Base-by-base conservation (phyloP, 768 basidiomycete species). In the Tulasnella sp. region DNA sequence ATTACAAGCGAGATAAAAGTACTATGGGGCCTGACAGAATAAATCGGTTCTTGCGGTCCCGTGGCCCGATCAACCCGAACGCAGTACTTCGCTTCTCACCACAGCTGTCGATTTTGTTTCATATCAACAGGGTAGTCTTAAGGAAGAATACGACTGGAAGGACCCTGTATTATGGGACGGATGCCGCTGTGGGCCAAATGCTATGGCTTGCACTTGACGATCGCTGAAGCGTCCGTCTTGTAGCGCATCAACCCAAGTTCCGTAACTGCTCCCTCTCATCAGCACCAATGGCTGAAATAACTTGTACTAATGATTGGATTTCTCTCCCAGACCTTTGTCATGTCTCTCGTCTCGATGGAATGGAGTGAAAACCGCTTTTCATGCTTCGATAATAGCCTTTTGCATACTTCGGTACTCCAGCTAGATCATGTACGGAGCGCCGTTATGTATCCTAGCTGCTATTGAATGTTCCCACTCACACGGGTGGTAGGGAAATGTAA, bases 181-280 rank as follows among this genome's bases (percentile, higher is more conserved):
- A 34, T 49, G 31, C 64, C 19, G 45, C 52, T 0, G 74, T 75
- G 40, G 19, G 58, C 36, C 8, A n/a, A 22, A 4, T 9, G 45
- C 4, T 15, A 2, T 49, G 17, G 45, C n/a, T 19, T 19, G 4
- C 45, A 22, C 42, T 45, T 45, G 49, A 7, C 49, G 11, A n/a
- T 8, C 22, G 22, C 49, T n/a, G 49, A 49, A n/a, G n/a, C n/a
- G 6, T n/a, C 12, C 12, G 7, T 17, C 31, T 25, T 29, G 34
- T n/a, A 76, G 75, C 39, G 72, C 8, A 69, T 76, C 22, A 68
- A 76, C 29, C 37, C 36, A 76, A 76, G 69, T 70, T 76, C 19
- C 19, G 75, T 19, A 68, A 15, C 34, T 25, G 34, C 29, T 40
- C 17, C 9, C 22, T 22, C 15, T 8, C 29, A n/a, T 9, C 40